Base-by-base conservation (phyloP, 2,329 filamentous ascomycete species). In the Colletotrichum endophyticum region DNA sequence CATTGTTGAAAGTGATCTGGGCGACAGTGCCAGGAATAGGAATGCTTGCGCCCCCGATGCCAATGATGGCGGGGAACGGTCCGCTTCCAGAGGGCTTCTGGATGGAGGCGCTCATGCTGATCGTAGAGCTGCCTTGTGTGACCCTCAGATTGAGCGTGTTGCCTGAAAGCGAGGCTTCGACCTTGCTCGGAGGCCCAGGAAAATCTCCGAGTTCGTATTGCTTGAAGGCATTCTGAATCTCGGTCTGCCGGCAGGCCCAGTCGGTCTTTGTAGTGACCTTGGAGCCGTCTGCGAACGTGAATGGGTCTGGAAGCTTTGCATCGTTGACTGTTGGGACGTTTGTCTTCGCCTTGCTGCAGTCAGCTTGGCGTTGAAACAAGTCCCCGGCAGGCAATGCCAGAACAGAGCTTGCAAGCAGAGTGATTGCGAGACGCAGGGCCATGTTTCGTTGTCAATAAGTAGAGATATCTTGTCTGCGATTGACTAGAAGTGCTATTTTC, bases 1-100 rank as follows among this genome's bases (percentile, higher is more conserved):
- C 88, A 82, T 92, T 92, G 83, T 87, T 87, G 84, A 92, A 92
- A 77, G 84, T 89, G 80, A 93, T 91, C 72, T 87, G 90, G 49
- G 88, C 91, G 32, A 93, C 88, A 66, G 84, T 87, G 44, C 83
- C 84, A 3, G 91, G 91, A 66, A 91, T 85, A 19, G 91, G 91
- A 66, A 93, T 86, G 77, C 88, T 90, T 9, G 88, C 83, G 53
- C 85, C 89, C 57, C 90, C 91, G 78, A 90, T 89, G 69, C 87
- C 88, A 79, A 92, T 91, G 82, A 93, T 89, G 76, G 90, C 91
- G 8, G 90, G 89, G 80, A 88, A 89, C 3, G 90, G 89, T 2
- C 73, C 69, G 36, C 81, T 86, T 70, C 88, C 87, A 30, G 81
- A 84, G 8, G 85, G 84, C 80, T 86, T 86, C 49, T 76, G 83